Evolutionary conservation across 805 yeast species (phyloP).

Genomic region (Tetrapisispora nanseiensis): DNA sequence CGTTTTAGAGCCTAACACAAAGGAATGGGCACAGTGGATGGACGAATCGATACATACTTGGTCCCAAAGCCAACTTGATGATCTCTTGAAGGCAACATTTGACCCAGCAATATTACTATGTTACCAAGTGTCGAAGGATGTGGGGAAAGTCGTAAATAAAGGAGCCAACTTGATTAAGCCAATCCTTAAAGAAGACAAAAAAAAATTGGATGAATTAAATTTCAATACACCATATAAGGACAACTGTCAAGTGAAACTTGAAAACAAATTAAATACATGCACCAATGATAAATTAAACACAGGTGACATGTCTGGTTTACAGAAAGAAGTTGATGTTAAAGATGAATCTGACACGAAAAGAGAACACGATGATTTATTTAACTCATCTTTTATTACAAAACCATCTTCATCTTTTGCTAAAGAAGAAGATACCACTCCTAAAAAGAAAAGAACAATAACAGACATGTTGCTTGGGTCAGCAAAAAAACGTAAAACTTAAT

Average conservation of each 20-base stretch:
- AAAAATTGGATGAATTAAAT: slow-evolving; percentile 6
- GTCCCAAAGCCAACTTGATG: slow-evolving; percentile 32
- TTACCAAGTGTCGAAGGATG: slow-evolving; percentile 49
- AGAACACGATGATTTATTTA: too few relatives aligned
- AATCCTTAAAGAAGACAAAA: slow-evolving; percentile 10
- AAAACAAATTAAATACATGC: too few relatives aligned
- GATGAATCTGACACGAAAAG: too few relatives aligned
- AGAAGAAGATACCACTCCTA: not conserved
- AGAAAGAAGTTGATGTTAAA: too few relatives aligned
- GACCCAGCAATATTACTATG: slow-evolving; percentile 35
- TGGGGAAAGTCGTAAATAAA: slow-evolving; percentile 51
- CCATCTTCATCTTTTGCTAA: too few relatives aligned
- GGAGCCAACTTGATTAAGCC: slow-evolving; percentile 29
- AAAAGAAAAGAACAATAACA: slow-evolving; percentile 1
- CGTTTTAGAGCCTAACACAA: slow-evolving; percentile 47
- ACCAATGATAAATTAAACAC: too few relatives aligned
- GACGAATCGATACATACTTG: slow-evolving; percentile 31
- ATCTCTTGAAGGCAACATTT: slow-evolving; percentile 32
- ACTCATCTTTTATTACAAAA: too few relatives aligned
- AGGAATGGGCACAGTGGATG: slow-evolving; percentile 60
- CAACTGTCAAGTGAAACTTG: too few relatives aligned
- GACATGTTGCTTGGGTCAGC: slow-evolving; percentile 4
- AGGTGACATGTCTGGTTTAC: too few relatives aligned
- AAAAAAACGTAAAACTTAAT: not conserved
- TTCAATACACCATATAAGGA: too few relatives aligned